Evolutionary conservation across 2,329 filamentous ascomycete genomes (phyloP).

Genomic region (Laburnicola sp.): DNA sequence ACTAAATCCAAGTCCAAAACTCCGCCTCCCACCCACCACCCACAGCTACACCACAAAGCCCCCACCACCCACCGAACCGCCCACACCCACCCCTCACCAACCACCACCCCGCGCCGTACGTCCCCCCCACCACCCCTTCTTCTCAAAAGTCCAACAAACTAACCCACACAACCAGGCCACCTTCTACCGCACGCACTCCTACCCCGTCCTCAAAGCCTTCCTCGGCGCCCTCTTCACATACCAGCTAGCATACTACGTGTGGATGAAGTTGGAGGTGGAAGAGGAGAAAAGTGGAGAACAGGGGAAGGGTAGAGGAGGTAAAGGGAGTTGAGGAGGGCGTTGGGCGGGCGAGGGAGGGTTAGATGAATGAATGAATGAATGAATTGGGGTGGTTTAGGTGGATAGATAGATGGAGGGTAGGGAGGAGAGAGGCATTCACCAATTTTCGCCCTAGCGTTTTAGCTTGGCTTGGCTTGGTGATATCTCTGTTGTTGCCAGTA

Average conservation of each 20-base stretch:
- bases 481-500: too few species aligned
- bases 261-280: conserved; percentile 73
- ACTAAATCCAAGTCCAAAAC: background rate
- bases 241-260: conserved; percentile 74
- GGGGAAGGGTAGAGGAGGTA: conserved; percentile 23
- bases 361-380: background rate
- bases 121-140: conserved; percentile 4
- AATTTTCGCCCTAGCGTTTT: too few species aligned
- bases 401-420: conserved; percentile 13
- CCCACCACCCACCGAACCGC: conserved; percentile 11
- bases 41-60: conserved; percentile 4
- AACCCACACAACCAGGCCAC: conserved; percentile 50
- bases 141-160: conserved; percentile 11
- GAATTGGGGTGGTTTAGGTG: conserved; percentile 2
- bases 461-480: too few species aligned
- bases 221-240: conserved; percentile 77
- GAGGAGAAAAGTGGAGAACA: conserved; percentile 65
- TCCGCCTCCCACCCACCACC: background rate
- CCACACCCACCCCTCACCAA: conserved; percentile 15
- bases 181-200: conserved; percentile 76
- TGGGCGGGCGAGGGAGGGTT: conserved; percentile 17
- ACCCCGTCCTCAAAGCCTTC: conserved; percentile 73
- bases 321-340: conserved; percentile 31
- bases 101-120: conserved; percentile 28
- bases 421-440: conserved; percentile 4